Evolutionary conservation across 306 rosid species (phyloP).

Genomic region (Lablab purpureus): DNA sequence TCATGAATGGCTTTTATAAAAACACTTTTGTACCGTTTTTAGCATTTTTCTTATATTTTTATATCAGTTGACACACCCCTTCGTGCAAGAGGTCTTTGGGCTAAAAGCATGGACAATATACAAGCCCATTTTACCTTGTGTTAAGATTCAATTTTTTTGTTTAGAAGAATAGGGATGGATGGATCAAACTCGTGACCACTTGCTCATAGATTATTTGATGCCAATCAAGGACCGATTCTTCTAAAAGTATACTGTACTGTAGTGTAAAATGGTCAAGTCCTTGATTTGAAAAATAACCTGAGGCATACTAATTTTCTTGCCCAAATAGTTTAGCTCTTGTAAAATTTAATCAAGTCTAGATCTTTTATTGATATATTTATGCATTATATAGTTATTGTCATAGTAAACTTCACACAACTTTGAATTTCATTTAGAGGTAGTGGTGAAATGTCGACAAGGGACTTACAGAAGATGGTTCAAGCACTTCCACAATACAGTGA

Average conservation of each 20-base stretch:
- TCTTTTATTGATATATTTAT: constrained; percentile 31
- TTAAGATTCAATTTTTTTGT: background rate
- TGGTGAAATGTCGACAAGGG: constrained; percentile 92
- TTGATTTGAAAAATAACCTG: constrained; percentile 30
- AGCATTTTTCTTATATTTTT: constrained; percentile 13
- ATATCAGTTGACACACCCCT: background rate
- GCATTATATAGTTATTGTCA: constrained; percentile 30
- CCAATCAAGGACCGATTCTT: background rate
- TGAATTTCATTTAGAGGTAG: constrained; percentile 61
- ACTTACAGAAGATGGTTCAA: constrained; percentile 98
- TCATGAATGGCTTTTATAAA: background rate
- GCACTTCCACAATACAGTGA: constrained; percentile 99
- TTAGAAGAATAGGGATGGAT: constrained; percentile 15
- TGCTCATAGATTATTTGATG: constrained; percentile 10
- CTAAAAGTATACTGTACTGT: constrained; percentile 16
- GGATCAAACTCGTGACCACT: constrained; percentile 23
- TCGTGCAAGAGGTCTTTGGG: background rate
- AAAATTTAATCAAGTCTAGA: constrained; percentile 24
- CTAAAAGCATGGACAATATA: constrained; percentile 4
- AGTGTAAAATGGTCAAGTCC: constrained; percentile 30
- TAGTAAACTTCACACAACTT: constrained; percentile 32
- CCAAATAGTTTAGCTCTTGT: constrained; percentile 23
- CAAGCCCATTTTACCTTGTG: background rate
- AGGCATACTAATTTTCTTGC: constrained; percentile 13
- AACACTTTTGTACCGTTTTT: constrained; percentile 8